phyloP scores from a whole-genome alignment of 139 green algal species.

The Volvox reticuliferus region DNA sequence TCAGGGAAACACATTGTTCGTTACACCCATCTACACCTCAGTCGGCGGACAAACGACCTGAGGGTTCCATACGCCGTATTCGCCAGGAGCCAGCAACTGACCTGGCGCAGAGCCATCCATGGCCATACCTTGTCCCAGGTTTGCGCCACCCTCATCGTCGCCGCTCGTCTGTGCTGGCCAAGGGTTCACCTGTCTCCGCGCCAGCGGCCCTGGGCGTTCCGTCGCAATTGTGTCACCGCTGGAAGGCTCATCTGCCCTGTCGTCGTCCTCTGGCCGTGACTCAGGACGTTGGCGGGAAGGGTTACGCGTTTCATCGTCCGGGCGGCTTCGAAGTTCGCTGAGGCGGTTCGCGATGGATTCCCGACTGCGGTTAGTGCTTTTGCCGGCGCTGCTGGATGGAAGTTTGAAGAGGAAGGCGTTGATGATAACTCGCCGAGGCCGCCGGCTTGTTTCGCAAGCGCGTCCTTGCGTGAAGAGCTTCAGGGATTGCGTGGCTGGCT shows the following conservation, averaged over 20 bases:
- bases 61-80: too few relatives aligned
- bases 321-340: conserved; percentile 2
- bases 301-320: neutral
- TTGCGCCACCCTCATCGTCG: neutral
- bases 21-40: too few relatives aligned
- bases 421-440: conserved; percentile 1
- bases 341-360: conserved; percentile 11
- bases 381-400: neutral
- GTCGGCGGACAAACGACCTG: too few relatives aligned
- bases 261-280: neutral
- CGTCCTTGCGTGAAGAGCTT: neutral
- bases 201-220: neutral
- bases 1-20: too few relatives aligned
- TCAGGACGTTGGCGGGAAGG: neutral
- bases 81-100: neutral
- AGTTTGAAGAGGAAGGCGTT: conserved; percentile 18
- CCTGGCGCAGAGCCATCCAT: neutral
- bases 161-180: neutral
- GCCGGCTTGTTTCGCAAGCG: neutral
- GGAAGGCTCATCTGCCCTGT: neutral
- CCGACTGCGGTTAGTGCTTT: neutral
- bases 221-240: too few relatives aligned
- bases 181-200: neutral
- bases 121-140: neutral
- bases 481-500: neutral